A percentile compares a stretch with the other conserved stretches of the same genome.
Evolutionary conservation across 2,329 filamentous ascomycete species (phyloP).

Genomic region (Cercospora zeae-maydis): DNA sequence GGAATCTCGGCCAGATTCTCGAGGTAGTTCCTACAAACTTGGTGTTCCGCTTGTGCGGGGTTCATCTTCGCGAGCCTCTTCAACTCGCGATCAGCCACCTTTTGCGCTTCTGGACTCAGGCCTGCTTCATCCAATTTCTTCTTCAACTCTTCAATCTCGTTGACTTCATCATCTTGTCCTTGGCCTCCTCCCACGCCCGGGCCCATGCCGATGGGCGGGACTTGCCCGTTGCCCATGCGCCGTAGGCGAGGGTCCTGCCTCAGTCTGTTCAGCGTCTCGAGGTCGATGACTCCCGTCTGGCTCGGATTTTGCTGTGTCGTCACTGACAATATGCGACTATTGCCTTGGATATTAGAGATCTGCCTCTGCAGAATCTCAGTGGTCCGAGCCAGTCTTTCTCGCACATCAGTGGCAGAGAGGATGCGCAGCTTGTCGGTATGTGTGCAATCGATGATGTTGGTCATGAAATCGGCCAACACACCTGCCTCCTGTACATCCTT

Average conservation of each 20-base stretch:
- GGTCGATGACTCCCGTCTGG: slow-evolving; percentile 40
- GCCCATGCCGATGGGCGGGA: slow-evolving; percentile 31
- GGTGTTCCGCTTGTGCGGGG: slow-evolving; percentile 91
- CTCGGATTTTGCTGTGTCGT: slow-evolving; percentile 54
- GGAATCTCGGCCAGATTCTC: slow-evolving; percentile 93
- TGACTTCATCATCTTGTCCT: slow-evolving; percentile 70
- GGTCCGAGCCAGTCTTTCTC: slow-evolving; percentile 73
- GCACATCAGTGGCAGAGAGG: slow-evolving; percentile 74
- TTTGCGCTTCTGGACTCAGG: slow-evolving; percentile 77
- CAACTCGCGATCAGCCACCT: slow-evolving; percentile 85
- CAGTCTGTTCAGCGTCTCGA: slow-evolving; percentile 43
- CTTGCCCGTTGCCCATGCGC: slow-evolving; percentile 35
- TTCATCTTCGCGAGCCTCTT: slow-evolving; percentile 91
- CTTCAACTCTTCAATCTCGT: slow-evolving; percentile 87
- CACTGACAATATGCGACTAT: slow-evolving; percentile 77
- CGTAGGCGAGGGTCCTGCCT: slow-evolving; percentile 43
- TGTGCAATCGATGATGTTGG: slow-evolving; percentile 80
- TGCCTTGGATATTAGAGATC: slow-evolving; percentile 78
- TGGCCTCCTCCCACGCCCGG: slow-evolving; percentile 38
- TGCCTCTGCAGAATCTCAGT: slow-evolving; percentile 81
- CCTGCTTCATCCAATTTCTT: slow-evolving; percentile 79
- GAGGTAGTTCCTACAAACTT: slow-evolving; percentile 87
- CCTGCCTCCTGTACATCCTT: slow-evolving; percentile 82
- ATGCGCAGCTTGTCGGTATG: slow-evolving; percentile 90
- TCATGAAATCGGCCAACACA: slow-evolving; percentile 90